phyloP scores from a whole-genome alignment of 225 moss, liverwort and hornwort genomes.

The Thuidium tamariscinum region DNA sequence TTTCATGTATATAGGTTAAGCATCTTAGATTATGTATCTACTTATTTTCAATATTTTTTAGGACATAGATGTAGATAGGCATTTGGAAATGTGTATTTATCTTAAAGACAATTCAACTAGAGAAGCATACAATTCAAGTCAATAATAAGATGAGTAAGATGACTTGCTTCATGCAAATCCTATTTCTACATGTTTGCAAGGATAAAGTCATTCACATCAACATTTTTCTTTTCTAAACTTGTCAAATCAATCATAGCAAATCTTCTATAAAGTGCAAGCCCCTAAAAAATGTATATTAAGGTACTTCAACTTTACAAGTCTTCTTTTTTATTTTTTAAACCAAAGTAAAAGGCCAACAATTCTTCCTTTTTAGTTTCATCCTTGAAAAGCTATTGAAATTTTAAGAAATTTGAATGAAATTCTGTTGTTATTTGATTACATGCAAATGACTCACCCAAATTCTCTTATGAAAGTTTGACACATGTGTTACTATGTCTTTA shows the following conservation, averaged over 20 bases:
- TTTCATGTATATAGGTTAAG: fast-evolving
- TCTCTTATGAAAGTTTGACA: neutral
- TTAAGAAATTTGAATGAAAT: neutral
- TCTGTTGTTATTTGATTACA: neutral
- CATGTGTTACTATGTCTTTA: neutral
- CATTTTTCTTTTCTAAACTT: neutral
- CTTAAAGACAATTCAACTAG: fast-evolving
- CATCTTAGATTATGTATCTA: neutral
- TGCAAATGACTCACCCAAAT: neutral
- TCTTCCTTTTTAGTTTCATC: neutral
- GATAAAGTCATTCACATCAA: neutral
- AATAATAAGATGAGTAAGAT: neutral
- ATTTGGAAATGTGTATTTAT: neutral
- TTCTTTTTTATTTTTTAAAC: neutral
- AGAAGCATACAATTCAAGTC: neutral
- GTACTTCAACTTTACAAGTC: fast-evolving
- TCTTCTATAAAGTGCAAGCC: fast-evolving
- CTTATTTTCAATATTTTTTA: neutral
- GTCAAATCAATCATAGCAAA: fast-evolving
- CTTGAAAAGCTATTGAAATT: neutral
- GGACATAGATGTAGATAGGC: fast-evolving
- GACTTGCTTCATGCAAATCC: neutral
- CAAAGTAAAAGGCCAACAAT: fast-evolving
- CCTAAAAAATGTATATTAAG: neutral
- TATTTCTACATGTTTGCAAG: neutral